Percentiles rank a stretch among this genome's conserved stretches.
phyloP scores from a whole-genome alignment of 1,284 basidiomycete species.

The Melampsora americana region DNA sequence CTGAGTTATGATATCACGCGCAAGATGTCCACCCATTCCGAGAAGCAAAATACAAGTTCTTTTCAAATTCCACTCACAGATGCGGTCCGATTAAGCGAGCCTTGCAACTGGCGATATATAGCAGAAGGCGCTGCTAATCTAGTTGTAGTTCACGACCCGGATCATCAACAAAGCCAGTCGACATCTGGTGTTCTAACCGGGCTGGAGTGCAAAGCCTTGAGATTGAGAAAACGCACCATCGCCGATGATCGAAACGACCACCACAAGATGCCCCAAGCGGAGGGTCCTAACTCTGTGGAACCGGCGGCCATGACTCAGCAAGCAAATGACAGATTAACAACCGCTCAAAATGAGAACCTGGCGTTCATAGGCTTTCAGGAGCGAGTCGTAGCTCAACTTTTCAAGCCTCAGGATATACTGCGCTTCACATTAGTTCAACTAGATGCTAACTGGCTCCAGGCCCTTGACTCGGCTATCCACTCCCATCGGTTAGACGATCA shows the following conservation, averaged over 20 bases:
- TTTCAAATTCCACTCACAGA: conserved; percentile 1
- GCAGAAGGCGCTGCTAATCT: conserved; percentile 41
- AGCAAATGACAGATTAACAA: not conserved
- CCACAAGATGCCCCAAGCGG: not conserved
- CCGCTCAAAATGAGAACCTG: not conserved
- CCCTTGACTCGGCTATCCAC: not conserved
- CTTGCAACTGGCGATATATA: conserved; percentile 24
- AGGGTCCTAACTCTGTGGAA: not conserved
- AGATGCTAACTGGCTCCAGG: conserved; percentile 4
- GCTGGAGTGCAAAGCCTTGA: conserved; percentile 8
- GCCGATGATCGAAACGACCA: too few relatives aligned
- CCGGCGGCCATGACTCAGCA: not conserved
- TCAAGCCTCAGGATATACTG: not conserved
- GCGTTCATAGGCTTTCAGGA: conserved; percentile 16
- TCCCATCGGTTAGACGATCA: not conserved
- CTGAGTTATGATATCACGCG: too few relatives aligned
- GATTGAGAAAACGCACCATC: conserved; percentile 2
- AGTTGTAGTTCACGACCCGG: conserved; percentile 5
- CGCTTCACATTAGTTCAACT: conserved; percentile 1
- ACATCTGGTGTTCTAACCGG: not conserved
- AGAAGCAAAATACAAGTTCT: not conserved
- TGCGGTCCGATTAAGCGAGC: not conserved
- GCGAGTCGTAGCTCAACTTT: not conserved
- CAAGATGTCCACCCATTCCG: too few relatives aligned
- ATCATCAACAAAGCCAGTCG: not conserved